These are phyloP conservation scores for Diaporthe humulicola DNA, from an alignment of 2,329 filamentous ascomycete genomes.

Conservation along the genomic window DNA sequence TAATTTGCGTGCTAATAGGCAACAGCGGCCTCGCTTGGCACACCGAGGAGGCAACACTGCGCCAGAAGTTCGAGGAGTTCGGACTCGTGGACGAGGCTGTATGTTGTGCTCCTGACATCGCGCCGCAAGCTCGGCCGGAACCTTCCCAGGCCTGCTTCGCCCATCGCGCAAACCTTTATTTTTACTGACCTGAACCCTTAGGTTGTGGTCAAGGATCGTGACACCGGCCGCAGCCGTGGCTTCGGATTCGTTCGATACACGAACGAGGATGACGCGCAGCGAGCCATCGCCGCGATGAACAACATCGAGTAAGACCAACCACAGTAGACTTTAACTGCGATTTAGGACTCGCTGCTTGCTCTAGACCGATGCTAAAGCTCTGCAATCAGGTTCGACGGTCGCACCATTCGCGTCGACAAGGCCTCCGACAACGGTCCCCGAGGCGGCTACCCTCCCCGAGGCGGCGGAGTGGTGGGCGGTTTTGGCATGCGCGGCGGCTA, in stretches of 20 bases:
- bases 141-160: not conserved
- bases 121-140: not conserved
- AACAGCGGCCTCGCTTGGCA: constrained; percentile 96
- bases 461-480: constrained; percentile 53
- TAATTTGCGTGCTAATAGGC: constrained; percentile 41
- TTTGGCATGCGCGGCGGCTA: constrained; percentile 52
- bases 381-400: constrained; percentile 84
- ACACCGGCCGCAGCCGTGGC: constrained; percentile 95
- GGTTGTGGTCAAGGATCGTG: constrained; percentile 98
- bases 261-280: constrained; percentile 80
- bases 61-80: constrained; percentile 92
- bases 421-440: constrained; percentile 84
- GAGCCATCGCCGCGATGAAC: constrained; percentile 85
- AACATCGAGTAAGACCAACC: constrained; percentile 81
- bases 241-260: constrained; percentile 96
- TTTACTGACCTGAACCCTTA: constrained; percentile 53
- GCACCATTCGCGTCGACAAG: constrained; percentile 94
- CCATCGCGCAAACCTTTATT: not conserved
- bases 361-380: not conserved
- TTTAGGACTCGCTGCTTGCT: not conserved
- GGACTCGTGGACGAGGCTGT: constrained; percentile 95
- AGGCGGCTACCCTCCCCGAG: constrained; percentile 67
- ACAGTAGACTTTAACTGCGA: not conserved
- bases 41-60: constrained; percentile 89
- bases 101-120: constrained; percentile 59